phyloP scores from a whole-genome alignment of 139 green algal species.

The Ulvella scutata region DNA sequence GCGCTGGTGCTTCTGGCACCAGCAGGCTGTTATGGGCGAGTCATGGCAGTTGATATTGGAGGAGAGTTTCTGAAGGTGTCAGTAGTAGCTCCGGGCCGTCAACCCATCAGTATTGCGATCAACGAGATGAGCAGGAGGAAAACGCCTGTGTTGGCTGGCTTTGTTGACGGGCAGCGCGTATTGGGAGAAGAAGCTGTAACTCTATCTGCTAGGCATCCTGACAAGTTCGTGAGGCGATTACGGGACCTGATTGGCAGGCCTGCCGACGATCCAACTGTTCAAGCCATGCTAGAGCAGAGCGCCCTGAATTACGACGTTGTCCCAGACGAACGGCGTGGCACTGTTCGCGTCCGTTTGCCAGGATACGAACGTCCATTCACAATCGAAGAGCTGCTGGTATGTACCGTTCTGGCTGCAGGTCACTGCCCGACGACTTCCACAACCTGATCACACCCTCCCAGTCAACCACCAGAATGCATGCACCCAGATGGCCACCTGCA shows the following conservation, averaged over 20 bases:
- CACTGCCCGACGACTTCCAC: too few relatives aligned
- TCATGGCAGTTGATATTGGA: conserved; percentile 84
- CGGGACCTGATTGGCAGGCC: conserved; percentile 68
- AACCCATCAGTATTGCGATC: conserved; percentile 70
- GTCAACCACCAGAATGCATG: too few relatives aligned
- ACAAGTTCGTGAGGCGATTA: conserved; percentile 43
- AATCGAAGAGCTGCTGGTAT: neutral
- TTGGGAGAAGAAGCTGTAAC: conserved; percentile 83
- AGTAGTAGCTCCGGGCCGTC: conserved; percentile 67
- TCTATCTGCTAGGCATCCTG: conserved; percentile 54
- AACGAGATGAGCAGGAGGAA: conserved; percentile 96
- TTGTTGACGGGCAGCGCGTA: conserved; percentile 68
- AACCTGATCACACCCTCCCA: too few relatives aligned
- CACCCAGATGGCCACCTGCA: too few relatives aligned
- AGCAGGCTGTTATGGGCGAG: conserved; percentile 7
- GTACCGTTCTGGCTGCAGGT: too few relatives aligned
- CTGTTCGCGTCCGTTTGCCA: neutral
- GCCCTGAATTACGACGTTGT: conserved; percentile 58
- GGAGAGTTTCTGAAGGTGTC: conserved; percentile 85
- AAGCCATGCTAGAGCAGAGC: conserved; percentile 23
- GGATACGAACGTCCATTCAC: neutral
- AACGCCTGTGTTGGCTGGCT: conserved; percentile 68
- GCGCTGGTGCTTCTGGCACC: neutral
- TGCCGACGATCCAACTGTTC: conserved; percentile 24
- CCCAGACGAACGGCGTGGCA: neutral